A percentile compares a stretch with the other conserved stretches of the same genome.
phyloP scores from a whole-genome alignment of 495 filamentous ascomycete genomes.

The Aspergillus biplanus region DNA sequence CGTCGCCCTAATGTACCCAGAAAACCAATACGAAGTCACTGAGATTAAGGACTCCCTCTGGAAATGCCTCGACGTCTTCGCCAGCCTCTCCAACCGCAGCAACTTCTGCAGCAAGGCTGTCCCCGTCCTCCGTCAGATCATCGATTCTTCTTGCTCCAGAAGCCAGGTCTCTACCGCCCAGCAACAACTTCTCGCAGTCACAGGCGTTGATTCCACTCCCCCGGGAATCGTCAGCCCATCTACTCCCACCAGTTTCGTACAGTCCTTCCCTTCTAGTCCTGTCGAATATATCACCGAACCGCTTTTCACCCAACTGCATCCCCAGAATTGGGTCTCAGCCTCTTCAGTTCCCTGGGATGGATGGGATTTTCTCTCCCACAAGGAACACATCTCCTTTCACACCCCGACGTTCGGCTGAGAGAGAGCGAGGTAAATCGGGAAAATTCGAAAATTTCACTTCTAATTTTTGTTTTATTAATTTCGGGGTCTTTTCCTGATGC shows the following conservation, averaged over 20 bases:
- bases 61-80: conserved; percentile 41
- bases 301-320: conserved; percentile 34
- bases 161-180: conserved; percentile 12
- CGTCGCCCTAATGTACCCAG: conserved; percentile 36
- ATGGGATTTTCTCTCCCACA: conserved; percentile 18
- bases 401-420: conserved; percentile 1
- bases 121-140: conserved; percentile 42
- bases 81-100: conserved; percentile 44
- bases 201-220: conserved; percentile 20
- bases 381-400: conserved; percentile 4
- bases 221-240: conserved; percentile 23
- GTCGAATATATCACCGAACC: conserved; percentile 22
- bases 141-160: conserved; percentile 32
- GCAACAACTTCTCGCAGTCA: conserved; percentile 20
- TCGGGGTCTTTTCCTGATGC: not conserved
- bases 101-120: conserved; percentile 49
- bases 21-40: conserved; percentile 36
- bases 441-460: not conserved
- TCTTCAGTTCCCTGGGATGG: conserved; percentile 42
- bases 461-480: not conserved
- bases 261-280: conserved; percentile 6
- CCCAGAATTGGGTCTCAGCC: conserved; percentile 43
- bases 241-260: conserved; percentile 12
- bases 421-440: not conserved
- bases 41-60: conserved; percentile 38